These are phyloP conservation scores for Crithidia mellificae DNA, from an alignment of 208 protist species.

Conservation along the genomic window DNA sequence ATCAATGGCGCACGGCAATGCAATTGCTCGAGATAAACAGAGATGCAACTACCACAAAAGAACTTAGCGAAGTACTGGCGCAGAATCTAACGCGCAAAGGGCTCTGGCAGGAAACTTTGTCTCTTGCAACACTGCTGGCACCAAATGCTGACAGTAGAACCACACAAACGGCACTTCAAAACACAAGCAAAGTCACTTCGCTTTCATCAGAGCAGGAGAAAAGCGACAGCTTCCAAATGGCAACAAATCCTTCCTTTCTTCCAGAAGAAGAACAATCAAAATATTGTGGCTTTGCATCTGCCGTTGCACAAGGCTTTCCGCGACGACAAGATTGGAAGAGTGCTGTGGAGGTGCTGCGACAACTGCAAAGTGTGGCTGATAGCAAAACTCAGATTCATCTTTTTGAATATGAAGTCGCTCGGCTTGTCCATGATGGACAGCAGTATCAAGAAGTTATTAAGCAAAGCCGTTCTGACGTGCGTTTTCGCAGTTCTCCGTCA, in stretches of 20 bases:
- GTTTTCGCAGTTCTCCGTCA: conserved; percentile 27
- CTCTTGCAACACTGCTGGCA: conserved; percentile 3
- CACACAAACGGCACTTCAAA: not conserved
- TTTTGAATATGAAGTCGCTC: conserved; percentile 26
- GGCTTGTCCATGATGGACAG: conserved; percentile 25
- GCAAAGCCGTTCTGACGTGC: conserved; percentile 2
- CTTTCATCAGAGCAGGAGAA: not conserved
- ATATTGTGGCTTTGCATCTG: conserved; percentile 34
- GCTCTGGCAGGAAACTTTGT: conserved; percentile 32
- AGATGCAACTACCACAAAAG: conserved; percentile 17
- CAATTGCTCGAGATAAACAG: conserved; percentile 47
- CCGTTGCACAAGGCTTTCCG: conserved; percentile 28
- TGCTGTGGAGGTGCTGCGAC: conserved; percentile 5
- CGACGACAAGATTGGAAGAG: conserved; percentile 20
- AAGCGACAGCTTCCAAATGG: conserved; percentile 27
- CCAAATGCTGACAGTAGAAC: not conserved
- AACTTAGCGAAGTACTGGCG: conserved; percentile 37
- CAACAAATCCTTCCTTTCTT: conserved; percentile 31
- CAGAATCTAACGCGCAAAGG: conserved; percentile 43
- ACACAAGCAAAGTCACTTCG: too few species aligned
- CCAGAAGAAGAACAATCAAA: conserved; percentile 18
- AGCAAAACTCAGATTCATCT: conserved; percentile 10
- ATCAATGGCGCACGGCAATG: conserved; percentile 58
- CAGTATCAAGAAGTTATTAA: conserved; percentile 21
- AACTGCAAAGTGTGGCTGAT: conserved; percentile 18